Base-by-base conservation (phyloP, 1,139 yeast genomes). In the Taphrina confusa region DNA sequence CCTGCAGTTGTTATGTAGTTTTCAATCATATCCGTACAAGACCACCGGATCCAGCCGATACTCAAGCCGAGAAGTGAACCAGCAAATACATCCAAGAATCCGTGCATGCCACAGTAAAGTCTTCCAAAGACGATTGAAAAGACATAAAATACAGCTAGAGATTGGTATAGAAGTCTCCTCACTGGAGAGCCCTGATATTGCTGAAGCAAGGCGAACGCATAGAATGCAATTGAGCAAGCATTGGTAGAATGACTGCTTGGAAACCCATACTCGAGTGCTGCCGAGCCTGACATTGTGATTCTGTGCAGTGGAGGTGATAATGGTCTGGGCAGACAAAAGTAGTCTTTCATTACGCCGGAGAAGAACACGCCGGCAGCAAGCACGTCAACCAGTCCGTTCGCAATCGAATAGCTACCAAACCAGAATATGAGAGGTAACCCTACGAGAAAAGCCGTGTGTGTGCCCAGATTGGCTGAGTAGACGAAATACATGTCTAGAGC, bases 21-120 rank as follows among this genome's bases (percentile, higher is more conserved):
- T 46, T 64, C 68, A 14, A 66, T 60, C 30, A 50, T 58, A 14
- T 61, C 62, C n/a, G 56, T 50, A 28, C 45, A 52, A 1, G 39
- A 12, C 61, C 63, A 62, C 4, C 73, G 65, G 20, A 68, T 37
- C 62, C 63, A 64, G 68, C 73, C 74, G 8, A 73, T 65, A 9
- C 71, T 47, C 0, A 74, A 60, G 0, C 98, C 98, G 27, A 89
- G 76, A 0, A 79, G 0, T 0, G 82, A 74, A 1, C 98, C 98
- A 9, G 81, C 73, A 1, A 76, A 59, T 3, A 92, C 77, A 71
- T 92, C 98, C 25, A 51, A 27, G 28, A 56, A 81, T 1, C 98
- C 98, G 73, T 92, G 98, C 98, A 92, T 92, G 3, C 98, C 98
- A 72, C 97, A 91, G 73, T 92, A 92, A 5, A 92, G 71, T 61